A percentile compares a stretch with the other conserved stretches of the same genome.
Evolutionary conservation across 2,329 filamentous ascomycete genomes (phyloP).

Genomic region (Phoma herbarum): DNA sequence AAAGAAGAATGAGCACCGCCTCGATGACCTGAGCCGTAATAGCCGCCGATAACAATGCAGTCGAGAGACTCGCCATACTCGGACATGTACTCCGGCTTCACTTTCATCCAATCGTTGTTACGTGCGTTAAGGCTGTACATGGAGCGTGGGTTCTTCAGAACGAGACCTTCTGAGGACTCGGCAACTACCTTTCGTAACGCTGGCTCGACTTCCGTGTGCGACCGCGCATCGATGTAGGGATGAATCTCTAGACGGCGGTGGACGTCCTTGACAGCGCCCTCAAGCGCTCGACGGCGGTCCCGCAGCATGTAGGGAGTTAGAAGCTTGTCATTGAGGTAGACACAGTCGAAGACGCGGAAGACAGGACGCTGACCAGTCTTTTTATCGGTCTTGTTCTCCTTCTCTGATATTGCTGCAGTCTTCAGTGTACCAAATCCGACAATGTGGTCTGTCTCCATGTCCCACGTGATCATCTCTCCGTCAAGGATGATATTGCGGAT

Average conservation of each 20-base stretch:
- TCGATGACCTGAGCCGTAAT: constrained; percentile 86
- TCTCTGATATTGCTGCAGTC: constrained; percentile 82
- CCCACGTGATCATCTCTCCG: constrained; percentile 99
- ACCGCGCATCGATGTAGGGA: constrained; percentile 70
- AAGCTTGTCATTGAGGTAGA: constrained; percentile 83
- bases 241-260: constrained; percentile 86
- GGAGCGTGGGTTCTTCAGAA: constrained; percentile 91
- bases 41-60: constrained; percentile 87
- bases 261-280: constrained; percentile 73
- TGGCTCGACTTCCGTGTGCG: constrained; percentile 77
- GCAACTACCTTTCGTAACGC: constrained; percentile 83
- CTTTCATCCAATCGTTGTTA: constrained; percentile 97
- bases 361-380: constrained; percentile 74
- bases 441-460: constrained; percentile 82
- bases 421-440: constrained; percentile 94
- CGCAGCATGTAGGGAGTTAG: constrained; percentile 84
- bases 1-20: constrained; percentile 87
- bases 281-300: constrained; percentile 79
- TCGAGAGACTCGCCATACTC: constrained; percentile 95
- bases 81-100: constrained; percentile 98
- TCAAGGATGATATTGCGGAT: constrained; percentile 91
- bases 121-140: constrained; percentile 87
- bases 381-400: constrained; percentile 70
- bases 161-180: constrained; percentile 86
- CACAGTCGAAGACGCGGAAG: constrained; percentile 87